Base-by-base conservation (phyloP, 257 asterid species). In the Lavandula angustifolia region DNA sequence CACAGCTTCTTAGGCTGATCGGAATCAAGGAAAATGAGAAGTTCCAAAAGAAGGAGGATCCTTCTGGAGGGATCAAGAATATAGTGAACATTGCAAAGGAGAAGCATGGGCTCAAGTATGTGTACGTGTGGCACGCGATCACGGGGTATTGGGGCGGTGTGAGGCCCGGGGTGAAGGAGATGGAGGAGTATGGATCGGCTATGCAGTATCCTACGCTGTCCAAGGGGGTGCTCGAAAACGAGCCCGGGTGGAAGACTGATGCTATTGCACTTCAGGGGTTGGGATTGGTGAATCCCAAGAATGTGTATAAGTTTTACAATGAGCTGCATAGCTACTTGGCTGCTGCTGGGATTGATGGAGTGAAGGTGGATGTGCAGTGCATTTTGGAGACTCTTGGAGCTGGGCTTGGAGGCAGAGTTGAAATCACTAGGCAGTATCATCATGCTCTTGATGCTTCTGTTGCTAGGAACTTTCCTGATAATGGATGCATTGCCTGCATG, bases 91-190 rank as follows among this genome's bases (percentile, higher is more conserved):
- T 89, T 4, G 94, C 89, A 0, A 89, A 89, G 53, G 79, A 85
- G 79, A 89, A 87, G 68, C 78, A 89, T 3, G 89, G 89, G 7
- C 17, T 89, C 64, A 78, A 89, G 4, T 85, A 80, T 49, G 95
- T 87, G 52, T 89, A 89, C 8, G 94, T 87, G 4, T 89, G 96
- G 96, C 96, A 89, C 43, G 95, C 96, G 1, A 87, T 89, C 34
- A 83, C 92, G 0, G 94, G 96, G 3, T 87, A 89, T 6, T 89
- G 96, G 96, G 96, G 96, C 0, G 96, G 96, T 47, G 95, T 89
- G 37, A 80, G 74, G 70, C 91, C 95, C 0, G 94, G 85, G 4
- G 91, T 79, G 64, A 70, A 79, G 74, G 95, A 70, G 52, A 84
- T 86, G 94, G 85, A 84, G 75, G 79, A 72, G 18, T 89, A 81